Evolutionary conservation across 2,329 filamentous ascomycete species (phyloP), one percentile per base, ranked within the genome.

Genomic region (Alternaria metachromatica): DNA sequence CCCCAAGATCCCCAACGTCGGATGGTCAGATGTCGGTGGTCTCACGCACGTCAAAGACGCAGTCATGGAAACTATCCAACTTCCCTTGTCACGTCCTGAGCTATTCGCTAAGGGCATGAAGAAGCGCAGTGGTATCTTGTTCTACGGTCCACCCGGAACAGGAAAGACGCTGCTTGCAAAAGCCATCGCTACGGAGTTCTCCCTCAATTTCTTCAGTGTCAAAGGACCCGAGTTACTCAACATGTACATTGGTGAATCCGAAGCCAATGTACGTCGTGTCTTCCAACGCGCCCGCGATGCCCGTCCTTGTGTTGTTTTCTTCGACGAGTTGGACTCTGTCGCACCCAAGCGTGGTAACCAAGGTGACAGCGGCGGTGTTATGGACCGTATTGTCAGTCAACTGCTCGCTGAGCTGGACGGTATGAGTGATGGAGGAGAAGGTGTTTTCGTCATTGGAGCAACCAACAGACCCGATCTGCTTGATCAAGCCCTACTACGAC

Each of bases 21-120:
- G 91, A 21, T 99, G 95, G 95, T 91, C 95, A 70, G 95, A 99
- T 78, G 95, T 99, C 20, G 95, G 95, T 79, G 95, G 96, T 54
- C 86, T 98, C 30, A 90, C 91, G 28, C 94, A 97, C 72, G 94
- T 98, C 78, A 98, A 98, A 83, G 94, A 97, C 70, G 94, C 95
- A n/a, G 91, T 98, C 57, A 92, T 93, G 78, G 96, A 98, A 80
- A 98, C 96, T 0, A 98, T 98, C 58, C 95, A 97, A 78, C 85
- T 98, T 37, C 96, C 95, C 0, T 87, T 98, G 1, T 93, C 97
- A 66, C 87, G 94, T 10, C 95, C 95, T 1, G 96, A 98, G 79
- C 87, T 98, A 2, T 98, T 98, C 74, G 94, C 94, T 30, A 96
- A 95, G 83, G 96, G 95, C 54, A 96, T 98, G 91, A 97, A 97